Evolutionary conservation across 305 asterid genomes (phyloP).

Genomic region (Vinca major): DNA sequence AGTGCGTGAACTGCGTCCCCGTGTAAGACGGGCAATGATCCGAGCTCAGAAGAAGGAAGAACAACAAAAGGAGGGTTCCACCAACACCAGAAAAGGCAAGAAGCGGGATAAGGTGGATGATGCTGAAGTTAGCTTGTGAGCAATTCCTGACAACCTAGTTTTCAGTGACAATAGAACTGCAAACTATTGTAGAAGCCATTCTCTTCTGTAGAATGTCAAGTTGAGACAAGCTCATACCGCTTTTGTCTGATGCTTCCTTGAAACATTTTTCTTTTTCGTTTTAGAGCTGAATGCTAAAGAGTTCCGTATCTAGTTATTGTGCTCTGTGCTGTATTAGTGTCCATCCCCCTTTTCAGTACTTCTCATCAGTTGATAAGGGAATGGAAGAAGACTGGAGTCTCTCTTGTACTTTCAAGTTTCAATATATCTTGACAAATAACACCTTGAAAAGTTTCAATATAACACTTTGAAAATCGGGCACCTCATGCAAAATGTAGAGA

Average conservation of each 20-base stretch:
- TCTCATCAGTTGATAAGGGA: not conserved
- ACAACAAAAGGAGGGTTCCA: conserved; percentile 42
- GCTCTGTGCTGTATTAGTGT: too few species aligned
- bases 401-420: not conserved
- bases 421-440: not conserved
- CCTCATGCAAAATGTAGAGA: too few species aligned
- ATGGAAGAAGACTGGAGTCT: not conserved
- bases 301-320: not conserved
- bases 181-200: not conserved
- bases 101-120: conserved; percentile 42
- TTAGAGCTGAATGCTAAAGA: not conserved
- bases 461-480: too few species aligned
- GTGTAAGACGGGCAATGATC: conserved; percentile 72
- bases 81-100: conserved; percentile 47
- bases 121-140: conserved; percentile 31
- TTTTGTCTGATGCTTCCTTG: not conserved
- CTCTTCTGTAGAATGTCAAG: not conserved
- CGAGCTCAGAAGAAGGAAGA: conserved; percentile 91
- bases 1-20: conserved; percentile 91
- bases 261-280: not conserved
- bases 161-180: conserved; percentile 3
- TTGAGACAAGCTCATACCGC: not conserved
- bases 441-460: not conserved
- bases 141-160: not conserved
- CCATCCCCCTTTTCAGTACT: not conserved